Base-by-base conservation (phyloP, 345 rosid species). In the Populus deltoides region DNA sequence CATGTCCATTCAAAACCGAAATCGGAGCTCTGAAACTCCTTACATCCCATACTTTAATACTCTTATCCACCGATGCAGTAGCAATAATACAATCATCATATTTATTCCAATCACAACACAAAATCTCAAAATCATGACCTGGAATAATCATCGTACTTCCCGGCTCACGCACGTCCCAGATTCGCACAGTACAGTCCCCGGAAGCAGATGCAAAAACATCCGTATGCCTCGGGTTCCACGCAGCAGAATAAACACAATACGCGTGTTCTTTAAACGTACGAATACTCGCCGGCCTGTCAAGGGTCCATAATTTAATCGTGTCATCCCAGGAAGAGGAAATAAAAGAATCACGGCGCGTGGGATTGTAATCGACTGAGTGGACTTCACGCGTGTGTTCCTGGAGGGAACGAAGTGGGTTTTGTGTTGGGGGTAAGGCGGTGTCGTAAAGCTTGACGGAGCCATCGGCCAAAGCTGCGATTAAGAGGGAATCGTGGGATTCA, bases 331-430 rank as follows among this genome's bases (percentile, higher is more conserved):
- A 91, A 45, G 97, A 79, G 1, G 97, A 86, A 72, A 96, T 86
- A 80, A 96, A 96, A 0, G 99, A 93, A 72, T 96, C 99, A 13
- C 97, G 94, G 66, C 97, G 98, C 53, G 94, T 91, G 75, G 97
- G 97, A 76, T 92, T 93, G 86, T 91, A 92, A 35, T 96, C 97
- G 1, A 88, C 84, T 27, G 91, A 88, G 77, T 92, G 95, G 31
- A 91, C 97, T 85, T 96, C 98, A 75, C 99, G 99, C 33, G 88
- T 90, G 89, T 93, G 97, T 69, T 96, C 98, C 8, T 91, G 92
- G 77, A 93, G 85, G 27, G 97, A 93, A 25, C 97, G 86, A 66
- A 93, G 82, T 16, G 98, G 98, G 62, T 93, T 93, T 13, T 90
- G 81, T 0, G 90, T 78, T 0, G 97, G 94, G 16, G 97, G 92